Evolutionary conservation across 495 filamentous ascomycete genomes (phyloP).

Genomic region (Daldinia concentrica): DNA sequence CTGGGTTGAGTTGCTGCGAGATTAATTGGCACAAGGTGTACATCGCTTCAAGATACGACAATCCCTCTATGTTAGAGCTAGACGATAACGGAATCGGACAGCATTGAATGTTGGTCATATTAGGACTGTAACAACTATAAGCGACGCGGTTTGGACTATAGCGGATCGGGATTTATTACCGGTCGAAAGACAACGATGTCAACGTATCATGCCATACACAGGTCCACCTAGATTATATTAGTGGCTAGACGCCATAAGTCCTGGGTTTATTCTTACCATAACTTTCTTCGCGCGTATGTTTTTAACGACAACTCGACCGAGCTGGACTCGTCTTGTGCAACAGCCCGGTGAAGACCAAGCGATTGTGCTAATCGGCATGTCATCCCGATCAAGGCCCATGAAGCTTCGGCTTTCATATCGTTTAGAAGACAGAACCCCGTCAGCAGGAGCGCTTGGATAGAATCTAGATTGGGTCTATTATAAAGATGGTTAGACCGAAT

Average conservation of each 20-base stretch:
- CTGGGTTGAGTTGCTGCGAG: constrained; percentile 60
- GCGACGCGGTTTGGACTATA: background rate
- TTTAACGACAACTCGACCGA: constrained; percentile 50
- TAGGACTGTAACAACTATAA: constrained; percentile 45
- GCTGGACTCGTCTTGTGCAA: constrained; percentile 49
- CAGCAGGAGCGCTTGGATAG: constrained; percentile 65
- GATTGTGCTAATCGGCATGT: constrained; percentile 65
- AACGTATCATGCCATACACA: constrained; percentile 66
- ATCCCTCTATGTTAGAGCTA: constrained; percentile 54
- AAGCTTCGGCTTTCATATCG: constrained; percentile 68
- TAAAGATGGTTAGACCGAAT: constrained; percentile 5
- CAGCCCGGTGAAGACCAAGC: constrained; percentile 60
- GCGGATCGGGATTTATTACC: constrained; percentile 44
- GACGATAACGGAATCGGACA: constrained; percentile 58
- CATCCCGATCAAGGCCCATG: constrained; percentile 65
- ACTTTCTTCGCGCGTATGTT: constrained; percentile 55
- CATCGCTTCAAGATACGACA: constrained; percentile 65
- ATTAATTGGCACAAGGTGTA: constrained; percentile 63
- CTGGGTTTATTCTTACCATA: constrained; percentile 49
- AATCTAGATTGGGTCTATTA: constrained; percentile 62
- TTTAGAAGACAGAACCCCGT: constrained; percentile 64
- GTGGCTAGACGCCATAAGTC: constrained; percentile 1
- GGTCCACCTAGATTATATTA: constrained; percentile 58
- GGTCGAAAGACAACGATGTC: constrained; percentile 65
- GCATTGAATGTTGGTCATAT: constrained; percentile 61